Percentiles rank a stretch among this genome's conserved stretches.
phyloP scores from a whole-genome alignment of 1,139 yeast species.

The Suhomyces yuchorum region DNA sequence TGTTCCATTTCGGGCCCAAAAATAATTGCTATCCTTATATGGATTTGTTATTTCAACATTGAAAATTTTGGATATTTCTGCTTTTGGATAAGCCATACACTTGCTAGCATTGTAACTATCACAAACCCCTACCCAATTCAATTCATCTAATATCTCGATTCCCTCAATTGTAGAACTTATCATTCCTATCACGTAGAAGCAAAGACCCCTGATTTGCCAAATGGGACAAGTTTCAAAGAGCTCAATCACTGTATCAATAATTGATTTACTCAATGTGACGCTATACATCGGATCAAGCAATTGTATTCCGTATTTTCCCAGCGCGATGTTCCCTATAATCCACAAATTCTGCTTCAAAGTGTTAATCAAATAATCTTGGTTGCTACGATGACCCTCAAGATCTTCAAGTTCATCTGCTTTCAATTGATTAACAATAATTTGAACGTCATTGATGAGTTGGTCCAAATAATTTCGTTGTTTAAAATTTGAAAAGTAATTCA shows the following conservation, averaged over 20 bases:
- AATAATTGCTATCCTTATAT: constrained; percentile 18
- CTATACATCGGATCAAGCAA: constrained; percentile 61
- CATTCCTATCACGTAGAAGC: constrained; percentile 77
- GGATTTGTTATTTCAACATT: constrained; percentile 33
- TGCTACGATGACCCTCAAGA: constrained; percentile 8
- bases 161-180: constrained; percentile 78
- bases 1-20: constrained; percentile 7
- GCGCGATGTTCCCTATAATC: constrained; percentile 85
- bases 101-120: constrained; percentile 55
- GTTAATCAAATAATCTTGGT: constrained; percentile 17
- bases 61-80: constrained; percentile 22
- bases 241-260: constrained; percentile 52
- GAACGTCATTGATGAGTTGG: constrained; percentile 27
- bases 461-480: constrained; percentile 31
- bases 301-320: constrained; percentile 66
- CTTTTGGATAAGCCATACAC: constrained; percentile 58
- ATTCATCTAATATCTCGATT: constrained; percentile 80
- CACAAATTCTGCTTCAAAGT: constrained; percentile 76
- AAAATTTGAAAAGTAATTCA: constrained; percentile 37
- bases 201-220: constrained; percentile 71
- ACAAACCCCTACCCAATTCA: constrained; percentile 69
- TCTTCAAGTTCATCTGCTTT: constrained; percentile 16
- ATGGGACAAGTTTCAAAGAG: constrained; percentile 48
- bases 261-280: constrained; percentile 48
- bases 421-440: constrained; percentile 19